Evolutionary conservation across 2,329 filamentous ascomycete species (phyloP), one percentile per base, ranked within the genome.

Genomic region (Stagonosporopsis vannaccii): DNA sequence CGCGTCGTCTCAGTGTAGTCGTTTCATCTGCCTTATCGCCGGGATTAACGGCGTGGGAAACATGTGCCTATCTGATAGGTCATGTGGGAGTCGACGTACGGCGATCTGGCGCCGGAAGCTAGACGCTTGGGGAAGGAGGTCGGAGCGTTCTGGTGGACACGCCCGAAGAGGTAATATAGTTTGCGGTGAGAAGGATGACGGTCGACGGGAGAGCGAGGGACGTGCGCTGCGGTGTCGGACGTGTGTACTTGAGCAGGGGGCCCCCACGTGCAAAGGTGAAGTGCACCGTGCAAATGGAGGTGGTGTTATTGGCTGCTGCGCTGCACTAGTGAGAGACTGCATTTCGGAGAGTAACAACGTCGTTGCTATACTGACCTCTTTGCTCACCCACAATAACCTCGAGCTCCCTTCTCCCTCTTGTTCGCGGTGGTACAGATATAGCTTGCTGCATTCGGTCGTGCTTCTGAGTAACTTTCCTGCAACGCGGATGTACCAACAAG

Each of bases 61-160:
- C 66, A 68, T 68, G 66, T 68, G 66, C 51, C 47, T 32, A 51
- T 42, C 50, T 58, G 63, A 67, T 69, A 67, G 63, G 66, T 37
- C 58, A 50, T 45, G 56, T 60, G 58, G 36, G 42, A 47, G 64
- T 55, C 39, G 11, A 12, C 5, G 23, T 20, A 35, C 25, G 49
- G 43, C n/a, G 65, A 67, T 69, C 57, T 60, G 52, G 41, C 9
- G 36, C 36, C 53, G 47, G 47, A n/a, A 30, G 53, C 53, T 56
- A 56, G 23, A 20, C 23, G 42, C 11, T 22, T 43, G 8, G 9
- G 53, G 53, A 56, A 56, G 53, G 53, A 42, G 53, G 47, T 51
- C 42, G 36, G 47, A 13, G 47, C 36, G 36, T n/a, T 56, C 20
- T 43, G 28, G 35, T 20, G 25, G 7, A n/a, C 8, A n/a, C 8